These are phyloP conservation scores for Hyaloperonospora arabidopsidis DNA, from an alignment of 352 stramenopile genomes.

Conservation along the genomic window DNA sequence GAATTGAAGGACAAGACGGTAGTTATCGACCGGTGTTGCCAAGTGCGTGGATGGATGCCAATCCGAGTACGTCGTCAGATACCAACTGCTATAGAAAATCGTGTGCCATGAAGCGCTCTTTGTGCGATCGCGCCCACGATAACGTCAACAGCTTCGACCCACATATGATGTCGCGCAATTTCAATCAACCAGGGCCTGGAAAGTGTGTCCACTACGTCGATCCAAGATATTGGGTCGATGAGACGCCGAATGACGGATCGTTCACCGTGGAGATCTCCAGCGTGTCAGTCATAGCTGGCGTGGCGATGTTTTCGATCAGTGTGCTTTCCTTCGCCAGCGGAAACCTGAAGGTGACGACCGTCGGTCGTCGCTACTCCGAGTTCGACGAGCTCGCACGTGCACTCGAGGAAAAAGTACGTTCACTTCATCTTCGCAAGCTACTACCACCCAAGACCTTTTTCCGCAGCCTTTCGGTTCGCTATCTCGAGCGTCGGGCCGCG, in stretches of 20 bases:
- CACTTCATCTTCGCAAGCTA: slow-evolving; percentile 36
- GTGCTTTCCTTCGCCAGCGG: slow-evolving; percentile 46
- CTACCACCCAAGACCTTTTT: slow-evolving; percentile 76
- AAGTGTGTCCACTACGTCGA: slow-evolving; percentile 59
- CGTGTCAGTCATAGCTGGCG: slow-evolving; percentile 36
- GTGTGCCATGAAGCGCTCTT: slow-evolving; percentile 19
- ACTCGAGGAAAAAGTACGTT: slow-evolving; percentile 50
- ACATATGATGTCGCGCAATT: slow-evolving; percentile 11
- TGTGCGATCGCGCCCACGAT: slow-evolving; percentile 21
- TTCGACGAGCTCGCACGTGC: slow-evolving; percentile 49
- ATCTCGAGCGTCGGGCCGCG: slow-evolving; percentile 51
- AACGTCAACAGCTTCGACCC: slow-evolving; percentile 13
- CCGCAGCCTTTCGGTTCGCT: slow-evolving; percentile 41
- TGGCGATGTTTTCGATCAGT: slow-evolving; percentile 56
- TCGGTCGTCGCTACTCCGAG: slow-evolving; percentile 64
- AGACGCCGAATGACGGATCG: slow-evolving; percentile 36
- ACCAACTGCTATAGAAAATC: slow-evolving; percentile 31
- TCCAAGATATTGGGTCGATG: slow-evolving; percentile 39
- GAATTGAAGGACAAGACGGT: slow-evolving; percentile 48
- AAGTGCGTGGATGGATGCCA: slow-evolving; percentile 52
- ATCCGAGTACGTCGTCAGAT: slow-evolving; percentile 28
- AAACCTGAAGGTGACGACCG: slow-evolving; percentile 32
- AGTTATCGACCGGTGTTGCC: slow-evolving; percentile 36
- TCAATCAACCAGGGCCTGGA: slow-evolving; percentile 13
- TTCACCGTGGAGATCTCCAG: slow-evolving; percentile 71